These are phyloP conservation scores for Coemansia javaensis DNA, from an alignment of 192 early-diverging fungal species.

Conservation along the genomic window DNA sequence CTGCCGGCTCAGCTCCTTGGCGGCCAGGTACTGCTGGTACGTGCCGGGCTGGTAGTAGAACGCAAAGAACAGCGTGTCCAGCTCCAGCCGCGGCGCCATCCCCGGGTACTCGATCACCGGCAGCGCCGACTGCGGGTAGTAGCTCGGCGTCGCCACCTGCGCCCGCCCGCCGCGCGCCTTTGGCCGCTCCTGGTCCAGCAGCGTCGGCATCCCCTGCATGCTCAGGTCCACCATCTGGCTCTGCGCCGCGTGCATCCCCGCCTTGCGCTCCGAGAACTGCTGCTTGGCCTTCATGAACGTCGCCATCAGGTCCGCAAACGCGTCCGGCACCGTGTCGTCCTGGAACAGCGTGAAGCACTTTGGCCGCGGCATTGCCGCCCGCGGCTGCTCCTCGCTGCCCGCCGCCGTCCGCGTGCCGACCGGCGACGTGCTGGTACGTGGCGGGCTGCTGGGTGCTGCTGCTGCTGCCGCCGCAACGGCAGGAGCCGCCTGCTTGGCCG, in stretches of 20 bases:
- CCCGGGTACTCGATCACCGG: constrained; percentile 77
- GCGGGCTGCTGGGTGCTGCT: neutral
- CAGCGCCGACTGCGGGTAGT: constrained; percentile 86
- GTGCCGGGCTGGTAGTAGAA: constrained; percentile 98
- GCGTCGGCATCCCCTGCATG: constrained; percentile 75
- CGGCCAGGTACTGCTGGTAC: constrained; percentile 95
- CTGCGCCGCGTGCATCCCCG: constrained; percentile 12
- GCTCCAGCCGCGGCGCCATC: constrained; percentile 86
- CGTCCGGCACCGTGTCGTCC: constrained; percentile 55
- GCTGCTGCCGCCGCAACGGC: neutral
- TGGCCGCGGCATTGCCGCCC: constrained; percentile 38
- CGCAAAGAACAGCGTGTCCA: constrained; percentile 95
- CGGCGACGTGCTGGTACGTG: constrained; percentile 32
- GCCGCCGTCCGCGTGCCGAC: constrained; percentile 37
- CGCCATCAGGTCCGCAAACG: constrained; percentile 62
- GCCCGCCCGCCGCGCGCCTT: constrained; percentile 42
- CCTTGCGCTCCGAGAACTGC: constrained; percentile 37
- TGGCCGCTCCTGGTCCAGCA: constrained; percentile 75
- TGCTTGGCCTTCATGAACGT: constrained; percentile 65
- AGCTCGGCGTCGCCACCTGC: constrained; percentile 68
- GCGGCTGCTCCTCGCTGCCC: constrained; percentile 19
- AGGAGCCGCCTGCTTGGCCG: neutral
- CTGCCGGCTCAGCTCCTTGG: constrained; percentile 91
- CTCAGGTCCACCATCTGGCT: constrained; percentile 81
- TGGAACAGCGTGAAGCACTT: constrained; percentile 47